Evolutionary conservation across 495 filamentous ascomycete genomes (phyloP), one percentile per base, ranked within the genome.

Genomic region (Neurospora africana): DNA sequence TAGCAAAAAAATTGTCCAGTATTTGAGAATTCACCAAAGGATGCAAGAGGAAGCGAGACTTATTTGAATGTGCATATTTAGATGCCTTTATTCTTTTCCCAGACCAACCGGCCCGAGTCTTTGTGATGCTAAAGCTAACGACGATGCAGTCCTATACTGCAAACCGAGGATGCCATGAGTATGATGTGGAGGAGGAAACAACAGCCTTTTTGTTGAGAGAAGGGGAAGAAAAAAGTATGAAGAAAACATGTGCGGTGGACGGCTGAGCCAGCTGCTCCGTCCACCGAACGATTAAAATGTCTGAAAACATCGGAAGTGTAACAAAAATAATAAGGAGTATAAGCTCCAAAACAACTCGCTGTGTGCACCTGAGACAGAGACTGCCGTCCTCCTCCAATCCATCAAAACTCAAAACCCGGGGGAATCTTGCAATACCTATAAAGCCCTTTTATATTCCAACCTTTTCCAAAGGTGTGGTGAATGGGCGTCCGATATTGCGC

Each of bases 211-310:
- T 33, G 53, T 61, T 61, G 27, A 61, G 27, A 27, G 21, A 13
- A 27, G 21, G 15, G 17, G 13, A 30, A 9, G 4, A 27, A 5
- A 61, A 61, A 61, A 17, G 3, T 33, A 61, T 61, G 23, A 61
- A 61, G 53, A 30, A 33, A 33, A 30, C 10, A 30, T 15, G 23
- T 30, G 27, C 53, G 15, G 21, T 30, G 15, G 53, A 61, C 53
- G 53, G 53, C 23, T 61, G 53, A 61, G 15, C 53, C 53, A 61
- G 53, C 53, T 61, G 53, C 53, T 33, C 15, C 53, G 53, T 61
- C 27, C 53, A 27, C 53, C 53, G 53, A 61, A 61, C 53, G 53
- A 61, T 61, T 44, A 70, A 40, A 70, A 70, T 30, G 69, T 70
- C 21, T 19, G 38, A 30, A 30, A 44, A 70, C 38, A 70, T 61